Base-by-base conservation (phyloP, 1,284 basidiomycete species). In the Boletus sp. region DNA sequence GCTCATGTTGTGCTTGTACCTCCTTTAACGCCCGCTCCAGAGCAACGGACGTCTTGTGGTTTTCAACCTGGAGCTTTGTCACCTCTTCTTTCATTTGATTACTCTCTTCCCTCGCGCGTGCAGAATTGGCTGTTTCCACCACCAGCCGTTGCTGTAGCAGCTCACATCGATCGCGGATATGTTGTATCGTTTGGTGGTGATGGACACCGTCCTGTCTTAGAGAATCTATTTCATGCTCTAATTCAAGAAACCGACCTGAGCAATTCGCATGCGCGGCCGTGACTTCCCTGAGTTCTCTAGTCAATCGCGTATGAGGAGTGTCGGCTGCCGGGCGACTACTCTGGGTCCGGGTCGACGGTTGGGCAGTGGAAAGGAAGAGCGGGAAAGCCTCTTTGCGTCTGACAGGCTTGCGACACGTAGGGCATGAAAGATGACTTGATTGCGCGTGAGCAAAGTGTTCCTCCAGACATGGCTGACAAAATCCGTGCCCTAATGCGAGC, bases 381-480 rank as follows among this genome's bases (percentile, higher is more conserved):
- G 58, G 46, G 19, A 67, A 53, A 0, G 59, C 60, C 14, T 68
- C 62, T 37, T 34, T 66, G 20, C 52, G 61, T 40, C 36, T 54
- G 33, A 68, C 36, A 20, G 52, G 53, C 29, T 67, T 64, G 47
- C 62, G 64, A 40, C 62, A 65, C 14, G 64, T 53, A 20, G 66
- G 62, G 7, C 62, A 65, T 19, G 52, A 52, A 17, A 48, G 40
- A 14, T 32, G 38, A 25, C 9, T 32, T 19, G 44, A 33, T 7
- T 32, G 50, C 13, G 40, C 43, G 23, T 56, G 58, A 20, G 57
- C 27, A 39, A 61, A 53, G 27, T 65, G 58, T 14, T 48, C 55
- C 16, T 52, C 57, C 13, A 65, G 41, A 30, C 62, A 65, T 45
- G 55, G 60, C 34, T 52, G 61, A 41, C 62, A 65, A 35, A 65